Evolutionary conservation across 495 filamentous ascomycete species (phyloP).

Genomic region (Trichoderma virens): DNA sequence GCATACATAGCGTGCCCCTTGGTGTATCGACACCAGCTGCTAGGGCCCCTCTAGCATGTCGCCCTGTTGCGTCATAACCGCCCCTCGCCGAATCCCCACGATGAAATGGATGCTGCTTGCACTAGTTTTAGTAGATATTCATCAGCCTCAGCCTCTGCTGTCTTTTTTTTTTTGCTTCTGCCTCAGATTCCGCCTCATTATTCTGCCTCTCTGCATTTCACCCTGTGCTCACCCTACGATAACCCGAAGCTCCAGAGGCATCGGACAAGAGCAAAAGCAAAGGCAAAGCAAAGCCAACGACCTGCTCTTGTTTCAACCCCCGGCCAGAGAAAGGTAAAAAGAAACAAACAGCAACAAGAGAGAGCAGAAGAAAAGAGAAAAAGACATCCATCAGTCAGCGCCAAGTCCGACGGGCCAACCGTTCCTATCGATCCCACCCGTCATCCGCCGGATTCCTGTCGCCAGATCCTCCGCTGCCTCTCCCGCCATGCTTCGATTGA

Average conservation of each 20-base stretch:
- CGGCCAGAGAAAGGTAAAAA: too few relatives aligned
- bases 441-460: not conserved
- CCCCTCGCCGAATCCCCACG: not conserved
- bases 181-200: not conserved
- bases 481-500: conserved; percentile 4
- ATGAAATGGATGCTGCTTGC: not conserved
- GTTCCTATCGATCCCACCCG: not conserved
- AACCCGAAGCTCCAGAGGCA: too few relatives aligned
- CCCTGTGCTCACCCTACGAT: not conserved
- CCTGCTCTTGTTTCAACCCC: too few relatives aligned
- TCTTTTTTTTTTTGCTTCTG: too few relatives aligned
- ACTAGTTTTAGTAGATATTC: not conserved
- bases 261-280: too few relatives aligned
- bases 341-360: too few relatives aligned
- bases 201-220: too few relatives aligned
- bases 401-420: not conserved
- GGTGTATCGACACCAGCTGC: not conserved
- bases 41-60: not conserved
- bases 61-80: conserved; percentile 2
- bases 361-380: not conserved
- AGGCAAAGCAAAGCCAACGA: too few relatives aligned
- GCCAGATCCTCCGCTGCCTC: not conserved
- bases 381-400: not conserved
- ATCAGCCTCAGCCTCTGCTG: conserved; percentile 1
- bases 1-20: not conserved